Evolutionary conservation across 345 rosid genomes (phyloP).

Genomic region (Eucalyptus curtisii): DNA sequence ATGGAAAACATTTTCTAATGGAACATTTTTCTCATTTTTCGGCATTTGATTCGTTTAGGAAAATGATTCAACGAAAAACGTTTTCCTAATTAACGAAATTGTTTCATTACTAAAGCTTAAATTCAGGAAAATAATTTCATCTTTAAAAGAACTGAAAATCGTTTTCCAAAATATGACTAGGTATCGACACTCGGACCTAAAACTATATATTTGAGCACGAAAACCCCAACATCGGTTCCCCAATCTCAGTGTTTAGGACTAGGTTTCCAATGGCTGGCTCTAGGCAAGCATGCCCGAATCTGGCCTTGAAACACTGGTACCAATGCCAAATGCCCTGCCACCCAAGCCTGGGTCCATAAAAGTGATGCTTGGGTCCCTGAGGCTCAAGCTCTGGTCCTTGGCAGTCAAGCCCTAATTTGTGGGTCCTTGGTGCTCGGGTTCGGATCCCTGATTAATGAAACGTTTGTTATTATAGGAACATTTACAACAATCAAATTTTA

Average conservation of each 20-base stretch:
- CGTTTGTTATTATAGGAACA: too few relatives aligned
- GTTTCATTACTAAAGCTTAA: too few relatives aligned
- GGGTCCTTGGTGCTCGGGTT: not conserved
- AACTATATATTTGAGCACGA: rapidly evolving
- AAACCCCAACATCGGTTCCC: not conserved
- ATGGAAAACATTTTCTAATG: rapidly evolving
- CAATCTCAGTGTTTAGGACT: rapidly evolving
- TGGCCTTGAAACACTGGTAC: rapidly evolving
- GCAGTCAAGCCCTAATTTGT: rapidly evolving
- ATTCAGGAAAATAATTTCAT: rapidly evolving
- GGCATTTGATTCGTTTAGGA: not conserved
- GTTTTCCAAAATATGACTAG: not conserved
- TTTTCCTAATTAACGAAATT: not conserved
- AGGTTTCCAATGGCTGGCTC: rapidly evolving
- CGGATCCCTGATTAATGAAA: rapidly evolving
- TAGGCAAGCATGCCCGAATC: rapidly evolving
- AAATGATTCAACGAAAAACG: too few relatives aligned
- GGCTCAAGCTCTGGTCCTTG: rapidly evolving
- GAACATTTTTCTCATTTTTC: not conserved
- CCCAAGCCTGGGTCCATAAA: not conserved
- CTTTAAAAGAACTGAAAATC: rapidly evolving
- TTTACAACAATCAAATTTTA: too few relatives aligned
- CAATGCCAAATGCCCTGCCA: not conserved
- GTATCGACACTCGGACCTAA: rapidly evolving
- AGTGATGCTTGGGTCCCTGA: too few relatives aligned